phyloP scores from a whole-genome alignment of 73 alveolate genomes.

The Uronychia setigera region DNA sequence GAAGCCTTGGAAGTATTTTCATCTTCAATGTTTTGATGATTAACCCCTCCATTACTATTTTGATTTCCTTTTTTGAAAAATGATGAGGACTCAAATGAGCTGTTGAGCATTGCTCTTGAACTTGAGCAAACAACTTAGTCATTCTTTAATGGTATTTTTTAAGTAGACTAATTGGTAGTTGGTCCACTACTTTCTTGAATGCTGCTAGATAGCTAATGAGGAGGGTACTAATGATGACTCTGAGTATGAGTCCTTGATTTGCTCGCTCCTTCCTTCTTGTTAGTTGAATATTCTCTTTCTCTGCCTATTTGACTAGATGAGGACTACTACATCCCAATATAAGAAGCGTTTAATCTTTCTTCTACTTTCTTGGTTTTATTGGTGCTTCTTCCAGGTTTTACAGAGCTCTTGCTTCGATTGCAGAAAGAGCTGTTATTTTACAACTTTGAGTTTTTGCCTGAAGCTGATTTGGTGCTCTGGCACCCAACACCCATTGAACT shows the following conservation, averaged over 20 bases:
- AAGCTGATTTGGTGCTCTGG: neutral
- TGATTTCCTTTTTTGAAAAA: too few relatives aligned
- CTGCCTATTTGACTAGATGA: neutral
- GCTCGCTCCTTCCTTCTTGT: neutral
- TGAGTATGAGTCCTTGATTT: neutral
- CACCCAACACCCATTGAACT: neutral
- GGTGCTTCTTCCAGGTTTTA: neutral
- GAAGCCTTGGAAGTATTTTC: neutral
- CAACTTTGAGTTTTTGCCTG: neutral
- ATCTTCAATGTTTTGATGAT: neutral
- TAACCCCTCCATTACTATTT: too few relatives aligned
- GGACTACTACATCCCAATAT: neutral
- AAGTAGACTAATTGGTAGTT: neutral
- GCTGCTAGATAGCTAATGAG: too few relatives aligned
- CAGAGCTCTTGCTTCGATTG: neutral
- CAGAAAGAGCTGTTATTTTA: neutral
- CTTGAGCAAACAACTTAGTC: neutral
- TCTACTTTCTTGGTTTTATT: neutral
- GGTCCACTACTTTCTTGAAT: neutral
- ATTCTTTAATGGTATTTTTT: neutral
- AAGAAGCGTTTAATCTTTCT: neutral
- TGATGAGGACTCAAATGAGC: neutral
- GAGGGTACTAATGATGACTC: too few relatives aligned
- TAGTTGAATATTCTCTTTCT: neutral
- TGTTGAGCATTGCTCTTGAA: neutral